Evolutionary conservation across 345 rosid genomes (phyloP), one percentile per base, ranked within the genome.

Genomic region (Gossypium turneri): DNA sequence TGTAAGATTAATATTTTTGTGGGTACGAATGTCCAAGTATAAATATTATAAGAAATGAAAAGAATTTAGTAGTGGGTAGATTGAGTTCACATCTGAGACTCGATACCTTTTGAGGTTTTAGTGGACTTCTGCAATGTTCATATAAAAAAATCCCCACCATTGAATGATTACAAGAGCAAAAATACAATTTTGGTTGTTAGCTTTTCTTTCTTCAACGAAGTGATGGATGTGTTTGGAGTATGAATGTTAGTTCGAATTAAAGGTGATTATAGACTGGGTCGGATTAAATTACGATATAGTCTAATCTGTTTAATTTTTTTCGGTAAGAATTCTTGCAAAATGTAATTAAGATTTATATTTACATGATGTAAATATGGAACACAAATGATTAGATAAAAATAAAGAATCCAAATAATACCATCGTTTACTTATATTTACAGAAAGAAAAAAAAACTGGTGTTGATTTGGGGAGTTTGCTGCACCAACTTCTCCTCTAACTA

Each of bases 391-490:
- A 34, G 4, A 34, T 34, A 34, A 34, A 4, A 34, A 34, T 3
- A 29, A 29, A 29, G 5, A 4, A 34, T 34, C 41, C 41, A 34
- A 34, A 0, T 34, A 34, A 34, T 34, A 34, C 41, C 41, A 34
- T 5, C 41, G 41, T 34, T 34, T 4, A 67, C 57, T 34, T 61
- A 73, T 45, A 53, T n/a, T 53, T 16, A 53, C 7, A n/a, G 9
- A 7, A 3, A 24, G 2, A 3, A 51, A 15, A 13, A 43, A 41
- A 55, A 55, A 11, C 50, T 63, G 52, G 78, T 79, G 65, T 68
- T 57, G 76, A 73, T 85, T 75, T 52, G 64, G 76, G 48, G 77
- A 20, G 84, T 81, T 82, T 77, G 89, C 79, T 81, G 75, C 86
- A 84, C 84, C 85, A 75, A 82, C 86, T 73, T 80, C 73, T 78